These are phyloP conservation scores for Nannizzia gypsea DNA, from an alignment of 2,329 filamentous ascomycete genomes.

Conservation along the genomic window DNA sequence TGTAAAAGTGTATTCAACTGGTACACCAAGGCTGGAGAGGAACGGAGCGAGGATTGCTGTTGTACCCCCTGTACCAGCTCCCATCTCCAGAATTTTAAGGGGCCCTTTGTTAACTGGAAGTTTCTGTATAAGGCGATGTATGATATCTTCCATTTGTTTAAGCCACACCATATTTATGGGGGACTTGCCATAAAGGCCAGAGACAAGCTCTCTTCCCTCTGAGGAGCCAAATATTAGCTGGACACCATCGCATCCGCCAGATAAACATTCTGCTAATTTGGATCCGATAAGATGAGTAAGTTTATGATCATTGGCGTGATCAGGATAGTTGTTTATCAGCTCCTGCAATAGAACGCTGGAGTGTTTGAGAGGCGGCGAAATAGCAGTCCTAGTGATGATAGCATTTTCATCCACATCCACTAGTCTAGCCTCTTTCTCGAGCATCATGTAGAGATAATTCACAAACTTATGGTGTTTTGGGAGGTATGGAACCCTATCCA, in stretches of 20 bases:
- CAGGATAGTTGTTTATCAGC: background rate
- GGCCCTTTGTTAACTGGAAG: background rate
- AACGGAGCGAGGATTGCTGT: conserved; percentile 22
- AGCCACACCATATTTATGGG: conserved; percentile 6
- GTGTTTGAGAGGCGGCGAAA: background rate
- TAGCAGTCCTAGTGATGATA: background rate
- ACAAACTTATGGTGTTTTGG: conserved; percentile 11
- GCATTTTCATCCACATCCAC: conserved; percentile 1
- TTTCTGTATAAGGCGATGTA: conserved; percentile 1
- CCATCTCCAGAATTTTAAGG: conserved; percentile 26
- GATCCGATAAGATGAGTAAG: conserved; percentile 6
- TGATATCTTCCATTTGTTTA: conserved; percentile 6
- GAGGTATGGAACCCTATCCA: conserved; percentile 3
- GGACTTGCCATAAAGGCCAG: conserved; percentile 4
- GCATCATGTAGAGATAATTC: conserved; percentile 6
- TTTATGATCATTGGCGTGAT: conserved; percentile 4
- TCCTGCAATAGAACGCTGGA: background rate
- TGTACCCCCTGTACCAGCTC: conserved; percentile 30
- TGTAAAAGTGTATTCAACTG: conserved; percentile 31
- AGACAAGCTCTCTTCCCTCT: conserved; percentile 3
- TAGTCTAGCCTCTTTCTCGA: conserved; percentile 4
- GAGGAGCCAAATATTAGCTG: conserved; percentile 5
- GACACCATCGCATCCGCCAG: conserved; percentile 4
- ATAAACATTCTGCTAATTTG: conserved; percentile 5
- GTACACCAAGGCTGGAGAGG: conserved; percentile 19